Conservation (phyloP, 1,284 basidiomycete species). For the Trichosporon ovoides region DNA sequence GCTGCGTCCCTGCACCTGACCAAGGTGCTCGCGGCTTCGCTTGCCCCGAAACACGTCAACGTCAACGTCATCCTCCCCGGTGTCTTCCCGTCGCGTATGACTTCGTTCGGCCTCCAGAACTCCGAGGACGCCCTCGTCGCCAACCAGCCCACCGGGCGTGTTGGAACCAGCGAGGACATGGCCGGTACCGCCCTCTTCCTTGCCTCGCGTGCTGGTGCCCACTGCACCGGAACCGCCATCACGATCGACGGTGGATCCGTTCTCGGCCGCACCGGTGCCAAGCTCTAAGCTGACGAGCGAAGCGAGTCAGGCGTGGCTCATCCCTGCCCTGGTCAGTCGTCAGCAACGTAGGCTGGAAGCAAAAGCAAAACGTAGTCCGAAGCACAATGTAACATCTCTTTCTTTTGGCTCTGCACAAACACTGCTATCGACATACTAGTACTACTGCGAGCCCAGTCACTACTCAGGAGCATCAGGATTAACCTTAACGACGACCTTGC, state of each 20-base stretch:
- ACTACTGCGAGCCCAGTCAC: too few species aligned
- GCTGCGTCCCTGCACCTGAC: conserved; percentile 27
- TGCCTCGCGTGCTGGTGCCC: conserved; percentile 28
- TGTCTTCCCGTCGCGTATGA: conserved; percentile 39
- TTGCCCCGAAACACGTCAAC: conserved; percentile 32
- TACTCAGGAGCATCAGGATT: not conserved
- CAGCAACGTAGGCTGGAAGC: too few species aligned
- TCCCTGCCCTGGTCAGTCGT: too few species aligned
- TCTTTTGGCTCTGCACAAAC: too few species aligned
- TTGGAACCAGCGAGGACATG: conserved; percentile 37
- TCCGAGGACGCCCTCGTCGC: conserved; percentile 21
- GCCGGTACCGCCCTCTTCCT: conserved; percentile 34
- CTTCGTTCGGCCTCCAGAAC: conserved; percentile 25
- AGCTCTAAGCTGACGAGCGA: conserved; percentile 15
- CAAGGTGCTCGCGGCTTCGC: conserved; percentile 24
- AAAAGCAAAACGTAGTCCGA: too few species aligned
- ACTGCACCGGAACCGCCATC: conserved; percentile 34
- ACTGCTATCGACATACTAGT: too few species aligned
- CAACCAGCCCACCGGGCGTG: conserved; percentile 30
- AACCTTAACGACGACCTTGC: conserved; percentile 55
- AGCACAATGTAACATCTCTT: too few species aligned
- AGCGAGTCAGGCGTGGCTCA: not conserved
- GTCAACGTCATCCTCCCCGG: conserved; percentile 39
- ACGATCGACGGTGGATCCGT: conserved; percentile 26
- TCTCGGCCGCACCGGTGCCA: conserved; percentile 13